Conservation (phyloP, 352 stramenopile genomes). For the Thalassiosira hispida region DNA sequence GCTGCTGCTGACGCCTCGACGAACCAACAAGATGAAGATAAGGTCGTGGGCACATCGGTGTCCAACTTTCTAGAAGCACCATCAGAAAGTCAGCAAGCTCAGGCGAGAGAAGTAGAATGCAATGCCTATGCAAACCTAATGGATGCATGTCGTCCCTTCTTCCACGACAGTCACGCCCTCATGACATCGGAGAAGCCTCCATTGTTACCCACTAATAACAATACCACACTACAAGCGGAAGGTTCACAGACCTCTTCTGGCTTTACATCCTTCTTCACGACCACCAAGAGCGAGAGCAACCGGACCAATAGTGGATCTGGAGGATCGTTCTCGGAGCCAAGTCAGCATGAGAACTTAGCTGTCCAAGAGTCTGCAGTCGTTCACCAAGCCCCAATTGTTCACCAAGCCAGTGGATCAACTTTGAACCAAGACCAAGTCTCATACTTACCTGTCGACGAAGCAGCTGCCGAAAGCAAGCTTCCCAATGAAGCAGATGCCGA, state of each 20-base stretch:
- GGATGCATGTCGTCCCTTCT: slow-evolving; percentile 33
- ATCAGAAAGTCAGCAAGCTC: not conserved
- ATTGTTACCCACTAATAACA: not conserved
- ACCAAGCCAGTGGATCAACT: too few relatives aligned
- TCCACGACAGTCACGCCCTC: slow-evolving; percentile 14
- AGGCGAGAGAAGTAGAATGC: too few relatives aligned
- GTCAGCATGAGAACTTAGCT: too few relatives aligned
- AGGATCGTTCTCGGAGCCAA: slow-evolving; percentile 10
- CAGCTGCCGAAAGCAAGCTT: not conserved
- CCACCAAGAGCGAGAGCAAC: slow-evolving; percentile 33
- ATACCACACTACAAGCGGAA: not conserved
- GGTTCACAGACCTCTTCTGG: slow-evolving; percentile 38
- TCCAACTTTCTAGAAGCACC: not conserved
- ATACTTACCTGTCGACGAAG: not conserved
- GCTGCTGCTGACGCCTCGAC: too few relatives aligned
- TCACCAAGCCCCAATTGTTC: too few relatives aligned
- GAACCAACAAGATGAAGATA: slow-evolving; percentile 16
- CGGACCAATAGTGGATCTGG: slow-evolving; percentile 24
- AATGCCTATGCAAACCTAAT: slow-evolving; percentile 35
- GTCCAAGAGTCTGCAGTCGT: not conserved
- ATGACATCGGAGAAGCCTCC: not conserved
- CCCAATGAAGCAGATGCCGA: not conserved
- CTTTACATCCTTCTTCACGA: slow-evolving; percentile 62
- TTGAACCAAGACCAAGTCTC: not conserved
- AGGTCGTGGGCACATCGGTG: not conserved